These are phyloP conservation scores for Endotrypanum monterogeii DNA, from an alignment of 208 protist species.

Conservation along the genomic window DNA sequence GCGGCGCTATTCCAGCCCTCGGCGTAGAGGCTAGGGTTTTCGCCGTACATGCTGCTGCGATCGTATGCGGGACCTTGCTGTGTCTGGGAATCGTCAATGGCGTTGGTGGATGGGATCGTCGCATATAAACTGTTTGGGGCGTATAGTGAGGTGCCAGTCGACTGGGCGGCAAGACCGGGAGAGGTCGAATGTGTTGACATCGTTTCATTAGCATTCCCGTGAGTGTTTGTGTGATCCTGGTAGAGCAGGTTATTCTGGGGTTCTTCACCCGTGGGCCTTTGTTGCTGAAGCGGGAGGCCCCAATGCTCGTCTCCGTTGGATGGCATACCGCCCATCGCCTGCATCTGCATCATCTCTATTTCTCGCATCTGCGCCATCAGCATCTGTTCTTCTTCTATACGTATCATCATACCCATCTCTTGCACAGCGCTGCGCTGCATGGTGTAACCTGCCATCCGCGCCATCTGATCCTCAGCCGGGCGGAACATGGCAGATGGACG, in stretches of 20 bases:
- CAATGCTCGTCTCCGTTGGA: conserved; percentile 3
- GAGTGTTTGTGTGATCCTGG: not conserved
- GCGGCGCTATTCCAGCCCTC: not conserved
- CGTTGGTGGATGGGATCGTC: conserved; percentile 6
- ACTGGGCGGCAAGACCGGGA: not conserved
- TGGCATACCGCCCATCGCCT: conserved; percentile 25
- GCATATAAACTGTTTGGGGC: conserved; percentile 21
- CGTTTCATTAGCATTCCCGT: not conserved
- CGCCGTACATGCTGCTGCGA: conserved; percentile 29
- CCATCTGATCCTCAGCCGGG: conserved; percentile 26
- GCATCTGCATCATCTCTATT: conserved; percentile 44
- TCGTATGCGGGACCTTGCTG: conserved; percentile 2
- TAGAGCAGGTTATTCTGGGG: not conserved
- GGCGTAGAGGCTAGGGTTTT: conserved; percentile 9
- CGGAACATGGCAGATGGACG: conserved; percentile 23
- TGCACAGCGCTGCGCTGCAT: conserved; percentile 38
- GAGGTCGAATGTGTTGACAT: not conserved
- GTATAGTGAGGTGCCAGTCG: conserved; percentile 8
- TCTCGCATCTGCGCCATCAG: conserved; percentile 33
- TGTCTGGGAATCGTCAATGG: not conserved
- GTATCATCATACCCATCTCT: conserved; percentile 25
- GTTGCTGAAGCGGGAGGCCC: not conserved
- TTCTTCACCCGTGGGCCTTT: not conserved
- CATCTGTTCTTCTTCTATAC: conserved; percentile 27
- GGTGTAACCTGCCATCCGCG: conserved; percentile 26